Evolutionary conservation across 257 asterid genomes (phyloP).

Genomic region (Anisodus acutangulus): DNA sequence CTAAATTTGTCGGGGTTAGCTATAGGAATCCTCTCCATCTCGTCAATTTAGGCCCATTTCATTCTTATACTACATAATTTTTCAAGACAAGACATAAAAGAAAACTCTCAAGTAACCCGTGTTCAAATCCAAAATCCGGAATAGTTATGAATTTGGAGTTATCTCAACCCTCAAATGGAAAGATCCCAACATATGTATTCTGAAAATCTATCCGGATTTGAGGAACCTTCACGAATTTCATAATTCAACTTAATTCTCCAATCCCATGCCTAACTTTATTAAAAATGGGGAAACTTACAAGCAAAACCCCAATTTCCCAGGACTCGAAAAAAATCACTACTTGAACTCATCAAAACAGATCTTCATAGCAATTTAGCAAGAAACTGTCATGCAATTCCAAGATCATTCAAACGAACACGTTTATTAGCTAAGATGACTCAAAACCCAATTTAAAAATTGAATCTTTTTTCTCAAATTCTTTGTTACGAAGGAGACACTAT

Average conservation of each 20-base stretch:
- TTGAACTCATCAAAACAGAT: background rate
- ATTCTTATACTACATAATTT: background rate
- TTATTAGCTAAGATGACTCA: background rate
- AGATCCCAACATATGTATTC: background rate
- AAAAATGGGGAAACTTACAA: background rate
- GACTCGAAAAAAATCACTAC: background rate
- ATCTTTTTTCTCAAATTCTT: background rate
- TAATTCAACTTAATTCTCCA: conserved; percentile 18
- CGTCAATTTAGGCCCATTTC: background rate
- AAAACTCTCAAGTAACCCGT: background rate
- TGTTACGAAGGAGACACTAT: background rate
- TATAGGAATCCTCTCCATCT: background rate
- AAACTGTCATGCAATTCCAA: background rate
- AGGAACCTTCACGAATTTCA: background rate
- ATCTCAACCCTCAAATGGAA: background rate
- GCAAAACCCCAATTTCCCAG: background rate
- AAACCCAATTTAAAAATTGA: background rate
- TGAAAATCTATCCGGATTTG: background rate
- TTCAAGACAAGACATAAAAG: background rate
- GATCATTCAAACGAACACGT: background rate
- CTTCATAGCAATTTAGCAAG: background rate
- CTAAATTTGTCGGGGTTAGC: background rate
- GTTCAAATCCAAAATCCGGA: conserved; percentile 11
- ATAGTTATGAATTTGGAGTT: background rate
- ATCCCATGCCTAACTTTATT: conserved; percentile 1